A percentile compares a stretch with the other conserved stretches of the same genome.
Conservation (phyloP, 164 flowering plant species). For the Stephania cephalantha region DNA sequence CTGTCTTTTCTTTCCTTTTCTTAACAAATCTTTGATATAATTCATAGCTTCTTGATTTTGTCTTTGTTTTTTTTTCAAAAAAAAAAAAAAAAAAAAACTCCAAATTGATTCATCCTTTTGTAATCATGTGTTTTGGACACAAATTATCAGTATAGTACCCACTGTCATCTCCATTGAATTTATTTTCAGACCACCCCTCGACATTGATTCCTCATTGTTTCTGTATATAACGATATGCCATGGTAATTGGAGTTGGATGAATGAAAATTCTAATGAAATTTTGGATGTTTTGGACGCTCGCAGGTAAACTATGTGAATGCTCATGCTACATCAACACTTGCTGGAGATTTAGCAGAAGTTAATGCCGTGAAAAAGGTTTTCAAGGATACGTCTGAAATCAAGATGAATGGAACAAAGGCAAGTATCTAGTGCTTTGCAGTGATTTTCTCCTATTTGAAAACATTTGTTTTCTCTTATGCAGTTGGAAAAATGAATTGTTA, state of each 20-base stretch:
- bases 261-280: not conserved
- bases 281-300: constrained; percentile 2
- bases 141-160: not conserved
- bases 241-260: not conserved
- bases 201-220: not conserved
- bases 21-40: not conserved
- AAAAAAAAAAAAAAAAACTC: not conserved
- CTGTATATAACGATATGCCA: not conserved
- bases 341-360: constrained; percentile 63
- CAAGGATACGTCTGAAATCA: constrained; percentile 55
- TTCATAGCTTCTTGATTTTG: not conserved
- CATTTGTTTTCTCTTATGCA: not conserved
- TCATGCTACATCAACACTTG: constrained; percentile 66
- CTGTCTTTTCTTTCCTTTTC: not conserved
- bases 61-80: not conserved
- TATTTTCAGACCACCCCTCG: not conserved
- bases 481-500: no score
- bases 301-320: constrained; percentile 67
- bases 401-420: constrained; percentile 67
- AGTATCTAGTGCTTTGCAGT: constrained; percentile 5
- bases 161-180: not conserved
- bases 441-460: not conserved
- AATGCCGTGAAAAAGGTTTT: constrained; percentile 63
- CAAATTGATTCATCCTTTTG: not conserved
- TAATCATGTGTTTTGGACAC: not conserved